Conservation (phyloP, 2,329 filamentous ascomycete genomes). For the Cordyceps tenuipes region DNA sequence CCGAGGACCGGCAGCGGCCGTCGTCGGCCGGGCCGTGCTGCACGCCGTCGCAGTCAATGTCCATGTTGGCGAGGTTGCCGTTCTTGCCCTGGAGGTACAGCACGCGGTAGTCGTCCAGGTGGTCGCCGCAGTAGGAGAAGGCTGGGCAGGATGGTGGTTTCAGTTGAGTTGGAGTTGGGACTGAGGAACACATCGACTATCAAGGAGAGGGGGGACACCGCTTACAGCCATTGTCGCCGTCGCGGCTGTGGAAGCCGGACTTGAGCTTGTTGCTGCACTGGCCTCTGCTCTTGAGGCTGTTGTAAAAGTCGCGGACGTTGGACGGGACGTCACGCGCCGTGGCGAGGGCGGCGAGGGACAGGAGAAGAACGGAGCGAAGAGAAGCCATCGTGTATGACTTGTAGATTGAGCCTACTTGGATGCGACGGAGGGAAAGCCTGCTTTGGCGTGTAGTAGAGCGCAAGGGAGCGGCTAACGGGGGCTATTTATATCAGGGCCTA, state of each 20-base stretch:
- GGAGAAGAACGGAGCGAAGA: constrained; percentile 17
- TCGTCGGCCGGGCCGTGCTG: constrained; percentile 32
- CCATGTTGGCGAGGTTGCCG: constrained; percentile 43
- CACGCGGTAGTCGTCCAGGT: constrained; percentile 29
- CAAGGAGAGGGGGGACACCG: not conserved
- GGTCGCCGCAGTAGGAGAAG: constrained; percentile 38
- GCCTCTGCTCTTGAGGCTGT: constrained; percentile 28
- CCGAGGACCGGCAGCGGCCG: constrained; percentile 36
- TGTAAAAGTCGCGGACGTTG: constrained; percentile 34
- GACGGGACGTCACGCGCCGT: constrained; percentile 29
- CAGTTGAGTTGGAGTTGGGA: no score
- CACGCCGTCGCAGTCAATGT: constrained; percentile 50
- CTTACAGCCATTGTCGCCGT: constrained; percentile 29
- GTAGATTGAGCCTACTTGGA: not conserved
- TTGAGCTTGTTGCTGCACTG: constrained; percentile 31
- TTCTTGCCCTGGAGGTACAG: constrained; percentile 40
- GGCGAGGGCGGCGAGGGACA: constrained; percentile 17
- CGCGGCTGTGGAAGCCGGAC: constrained; percentile 32
- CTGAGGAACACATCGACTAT: no score
- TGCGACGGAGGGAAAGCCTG: not conserved
- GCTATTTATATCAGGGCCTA: not conserved
- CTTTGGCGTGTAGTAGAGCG: no score
- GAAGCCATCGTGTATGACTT: constrained; percentile 6
- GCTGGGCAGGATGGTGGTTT: no score
- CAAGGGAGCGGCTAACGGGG: not conserved